phyloP scores from a whole-genome alignment of 345 rosid species.

The Rhizophora mangle region DNA sequence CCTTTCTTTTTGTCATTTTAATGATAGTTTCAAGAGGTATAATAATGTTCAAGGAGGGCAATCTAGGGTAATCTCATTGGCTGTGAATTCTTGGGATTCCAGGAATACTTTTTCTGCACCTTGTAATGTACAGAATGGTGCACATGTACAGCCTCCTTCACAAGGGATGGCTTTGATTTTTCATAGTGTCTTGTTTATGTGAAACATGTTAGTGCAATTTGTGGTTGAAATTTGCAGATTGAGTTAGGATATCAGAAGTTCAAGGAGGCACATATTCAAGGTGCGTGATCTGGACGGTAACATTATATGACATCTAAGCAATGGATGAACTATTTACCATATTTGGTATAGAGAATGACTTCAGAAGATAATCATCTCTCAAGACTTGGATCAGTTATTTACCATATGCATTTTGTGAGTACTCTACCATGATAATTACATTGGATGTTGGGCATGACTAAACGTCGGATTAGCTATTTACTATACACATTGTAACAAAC shows the following conservation, averaged over 20 bases:
- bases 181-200: not conserved
- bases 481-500: too few species aligned
- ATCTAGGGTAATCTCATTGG: conserved; percentile 45
- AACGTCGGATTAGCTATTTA: too few species aligned
- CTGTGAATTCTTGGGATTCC: conserved; percentile 35
- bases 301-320: too few species aligned
- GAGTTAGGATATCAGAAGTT: not conserved
- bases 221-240: not conserved
- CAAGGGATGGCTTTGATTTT: conserved; percentile 45
- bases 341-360: too few species aligned
- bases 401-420: too few species aligned
- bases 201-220: not conserved
- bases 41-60: conserved; percentile 70
- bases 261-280: too few species aligned
- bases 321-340: too few species aligned
- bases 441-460: too few species aligned
- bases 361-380: too few species aligned
- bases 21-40: conserved; percentile 63
- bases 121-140: conserved; percentile 53
- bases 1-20: not conserved
- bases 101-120: conserved; percentile 34
- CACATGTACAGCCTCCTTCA: conserved; percentile 43
- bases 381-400: too few species aligned
- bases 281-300: too few species aligned
- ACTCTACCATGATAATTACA: too few species aligned